These are phyloP conservation scores for Fomitopsis betulina DNA, from an alignment of 1,284 basidiomycete species.

Conservation along the genomic window DNA sequence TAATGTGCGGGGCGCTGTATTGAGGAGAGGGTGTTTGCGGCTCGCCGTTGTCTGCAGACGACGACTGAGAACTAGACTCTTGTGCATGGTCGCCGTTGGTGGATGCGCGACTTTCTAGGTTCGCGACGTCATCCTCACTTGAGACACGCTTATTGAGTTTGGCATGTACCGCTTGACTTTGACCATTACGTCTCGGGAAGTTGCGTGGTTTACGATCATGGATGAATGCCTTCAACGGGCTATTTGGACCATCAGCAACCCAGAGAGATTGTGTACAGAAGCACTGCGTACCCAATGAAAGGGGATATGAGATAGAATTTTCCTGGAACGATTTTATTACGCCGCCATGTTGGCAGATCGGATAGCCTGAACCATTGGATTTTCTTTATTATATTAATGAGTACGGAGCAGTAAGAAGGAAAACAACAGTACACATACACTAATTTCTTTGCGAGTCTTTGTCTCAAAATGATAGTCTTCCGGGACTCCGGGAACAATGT, in stretches of 20 bases:
- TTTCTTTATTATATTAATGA: constrained; percentile 48
- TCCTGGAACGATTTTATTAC: constrained; percentile 65
- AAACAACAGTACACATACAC: constrained; percentile 52
- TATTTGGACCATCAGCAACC: constrained; percentile 26
- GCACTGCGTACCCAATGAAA: constrained; percentile 75
- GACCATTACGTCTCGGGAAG: constrained; percentile 23
- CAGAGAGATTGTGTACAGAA: neutral
- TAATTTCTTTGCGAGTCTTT: constrained; percentile 96
- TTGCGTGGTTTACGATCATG: constrained; percentile 36
- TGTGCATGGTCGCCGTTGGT: constrained; percentile 31
- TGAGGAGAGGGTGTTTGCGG: constrained; percentile 62
- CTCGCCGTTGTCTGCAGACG: constrained; percentile 55
- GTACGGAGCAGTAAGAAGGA: neutral
- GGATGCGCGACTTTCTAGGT: constrained; percentile 7
- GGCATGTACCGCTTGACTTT: constrained; percentile 6
- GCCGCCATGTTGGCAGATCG: constrained; percentile 93
- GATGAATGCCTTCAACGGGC: constrained; percentile 62
- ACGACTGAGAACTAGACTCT: constrained; percentile 65
- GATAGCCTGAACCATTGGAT: constrained; percentile 94
- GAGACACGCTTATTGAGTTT: constrained; percentile 17
- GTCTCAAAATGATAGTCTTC: constrained; percentile 91
- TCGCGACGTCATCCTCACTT: constrained; percentile 20
- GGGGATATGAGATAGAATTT: constrained; percentile 97
- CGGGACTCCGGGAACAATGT: constrained; percentile 87
- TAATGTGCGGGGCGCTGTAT: constrained; percentile 36